These are phyloP conservation scores for Orobanche coerulescens DNA, from an alignment of 257 asterid species.

Conservation along the genomic window DNA sequence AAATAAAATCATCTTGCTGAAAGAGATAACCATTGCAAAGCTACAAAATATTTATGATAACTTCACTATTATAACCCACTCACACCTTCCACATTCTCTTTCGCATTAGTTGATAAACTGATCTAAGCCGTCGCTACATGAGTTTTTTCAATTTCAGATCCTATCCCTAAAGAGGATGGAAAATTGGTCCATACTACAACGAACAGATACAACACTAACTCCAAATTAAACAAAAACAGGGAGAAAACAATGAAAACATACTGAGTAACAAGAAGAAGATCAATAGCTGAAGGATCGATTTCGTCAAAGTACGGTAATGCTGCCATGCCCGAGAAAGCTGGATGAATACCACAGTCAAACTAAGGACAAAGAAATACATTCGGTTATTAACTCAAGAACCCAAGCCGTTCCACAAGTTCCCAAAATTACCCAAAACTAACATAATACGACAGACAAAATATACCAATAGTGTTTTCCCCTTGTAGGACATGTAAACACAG, in stretches of 20 bases:
- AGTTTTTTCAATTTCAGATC: not conserved
- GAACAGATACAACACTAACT: not conserved
- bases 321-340: conserved; percentile 92
- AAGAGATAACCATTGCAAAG: not conserved
- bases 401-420: not conserved
- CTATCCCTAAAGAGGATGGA: not conserved
- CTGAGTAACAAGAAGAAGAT: conserved; percentile 93
- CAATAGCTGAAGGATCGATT: conserved; percentile 78
- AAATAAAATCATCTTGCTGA: not conserved
- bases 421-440: not conserved
- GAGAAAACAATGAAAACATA: conserved; percentile 23
- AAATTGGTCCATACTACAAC: not conserved
- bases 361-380: conserved; percentile 12
- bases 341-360: conserved; percentile 99
- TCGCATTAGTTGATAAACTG: not conserved
- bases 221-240: not conserved
- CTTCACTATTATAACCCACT: not conserved
- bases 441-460: not conserved
- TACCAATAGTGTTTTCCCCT: conserved; percentile 88
- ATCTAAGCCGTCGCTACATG: not conserved
- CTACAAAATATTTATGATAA: not conserved
- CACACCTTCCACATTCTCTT: not conserved
- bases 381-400: not conserved
- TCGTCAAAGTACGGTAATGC: conserved; percentile 97
- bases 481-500: conserved; percentile 79